Percentiles rank a stretch among this genome's conserved stretches.
These are phyloP conservation scores for Termitomyces sp. DNA, from an alignment of 768 basidiomycete genomes.

Conservation along the genomic window DNA sequence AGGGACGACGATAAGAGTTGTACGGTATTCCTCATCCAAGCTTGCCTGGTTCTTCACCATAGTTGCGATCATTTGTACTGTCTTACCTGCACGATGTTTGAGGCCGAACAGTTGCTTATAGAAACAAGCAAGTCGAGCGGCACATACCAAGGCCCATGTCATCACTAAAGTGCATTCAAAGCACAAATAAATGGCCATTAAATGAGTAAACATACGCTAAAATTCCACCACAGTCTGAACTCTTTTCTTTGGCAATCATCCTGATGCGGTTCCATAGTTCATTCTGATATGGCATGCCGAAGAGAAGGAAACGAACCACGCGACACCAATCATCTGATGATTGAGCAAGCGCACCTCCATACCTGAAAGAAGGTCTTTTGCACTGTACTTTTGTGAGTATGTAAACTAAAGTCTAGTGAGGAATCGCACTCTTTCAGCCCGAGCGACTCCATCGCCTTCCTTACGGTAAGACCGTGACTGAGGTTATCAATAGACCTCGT, in stretches of 20 bases:
- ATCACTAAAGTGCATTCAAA: conserved; percentile 33
- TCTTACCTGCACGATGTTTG: conserved; percentile 41
- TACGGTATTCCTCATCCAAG: conserved; percentile 36
- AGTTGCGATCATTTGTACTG: conserved; percentile 75
- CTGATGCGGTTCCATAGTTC: conserved; percentile 18
- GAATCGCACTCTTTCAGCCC: conserved; percentile 40
- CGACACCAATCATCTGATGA: conserved; percentile 75
- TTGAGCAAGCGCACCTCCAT: conserved; percentile 64
- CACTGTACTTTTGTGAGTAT: conserved; percentile 20
- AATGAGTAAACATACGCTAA: conserved; percentile 44
- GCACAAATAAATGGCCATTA: neutral
- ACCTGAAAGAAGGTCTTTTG: conserved; percentile 57
- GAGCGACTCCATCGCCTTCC: conserved; percentile 46
- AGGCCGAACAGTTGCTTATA: neutral
- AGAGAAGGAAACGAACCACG: conserved; percentile 39
- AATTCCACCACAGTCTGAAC: conserved; percentile 53
- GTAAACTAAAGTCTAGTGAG: neutral
- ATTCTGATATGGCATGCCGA: neutral
- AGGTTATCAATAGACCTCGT: conserved; percentile 53
- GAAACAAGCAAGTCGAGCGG: neutral
- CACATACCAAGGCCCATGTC: conserved; percentile 61
- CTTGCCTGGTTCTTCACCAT: conserved; percentile 63
- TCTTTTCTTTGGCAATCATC: conserved; percentile 64
- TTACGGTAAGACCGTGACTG: conserved; percentile 45
- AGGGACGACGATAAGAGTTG: conserved; percentile 72